Percentiles rank a stretch among this genome's conserved stretches.
Evolutionary conservation across 768 basidiomycete species (phyloP).

Genomic region (Dentipellis fragilis): DNA sequence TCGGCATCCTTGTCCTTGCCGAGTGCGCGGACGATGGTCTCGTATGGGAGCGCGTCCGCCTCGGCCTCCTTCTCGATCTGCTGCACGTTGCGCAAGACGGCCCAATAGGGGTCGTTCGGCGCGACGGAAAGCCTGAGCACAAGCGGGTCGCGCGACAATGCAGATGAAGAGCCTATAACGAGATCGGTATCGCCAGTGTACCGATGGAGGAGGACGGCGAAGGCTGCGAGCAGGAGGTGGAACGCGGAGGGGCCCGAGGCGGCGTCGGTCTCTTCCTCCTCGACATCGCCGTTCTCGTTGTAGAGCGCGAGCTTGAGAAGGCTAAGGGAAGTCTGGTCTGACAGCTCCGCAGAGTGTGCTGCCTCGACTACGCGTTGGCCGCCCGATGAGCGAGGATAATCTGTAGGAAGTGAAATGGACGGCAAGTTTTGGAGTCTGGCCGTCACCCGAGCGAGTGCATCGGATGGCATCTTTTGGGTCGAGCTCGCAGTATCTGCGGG

Average conservation of each 20-base stretch:
- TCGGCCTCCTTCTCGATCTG: slow-evolving; percentile 78
- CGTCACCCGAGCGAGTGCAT: slow-evolving; percentile 42
- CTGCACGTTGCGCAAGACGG: slow-evolving; percentile 78
- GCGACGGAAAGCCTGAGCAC: slow-evolving; percentile 78
- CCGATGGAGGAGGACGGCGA: slow-evolving; percentile 82
- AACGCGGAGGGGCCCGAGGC: slow-evolving; percentile 65
- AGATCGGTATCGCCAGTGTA: slow-evolving; percentile 95
- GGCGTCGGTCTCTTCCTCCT: slow-evolving; percentile 39
- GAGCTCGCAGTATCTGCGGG: background rate
- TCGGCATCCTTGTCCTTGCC: slow-evolving; percentile 52
- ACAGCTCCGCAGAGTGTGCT: slow-evolving; percentile 59
- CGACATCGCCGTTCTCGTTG: slow-evolving; percentile 41
- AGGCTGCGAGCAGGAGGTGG: slow-evolving; percentile 87
- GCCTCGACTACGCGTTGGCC: slow-evolving; percentile 78
- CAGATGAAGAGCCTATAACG: slow-evolving; percentile 82
- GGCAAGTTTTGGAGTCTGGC: slow-evolving; percentile 72
- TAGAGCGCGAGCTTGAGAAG: slow-evolving; percentile 76
- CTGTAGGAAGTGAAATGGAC: slow-evolving; percentile 86
- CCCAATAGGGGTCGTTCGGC: slow-evolving; percentile 82
- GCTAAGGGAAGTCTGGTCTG: slow-evolving; percentile 64
- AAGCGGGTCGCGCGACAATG: slow-evolving; percentile 64
- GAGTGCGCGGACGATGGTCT: slow-evolving; percentile 60
- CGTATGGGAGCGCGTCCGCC: slow-evolving; percentile 72
- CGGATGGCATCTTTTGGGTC: background rate
- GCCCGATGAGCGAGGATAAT: slow-evolving; percentile 80